These are phyloP conservation scores for Suillus brevipes DNA, from an alignment of 768 basidiomycete species.

Conservation along the genomic window DNA sequence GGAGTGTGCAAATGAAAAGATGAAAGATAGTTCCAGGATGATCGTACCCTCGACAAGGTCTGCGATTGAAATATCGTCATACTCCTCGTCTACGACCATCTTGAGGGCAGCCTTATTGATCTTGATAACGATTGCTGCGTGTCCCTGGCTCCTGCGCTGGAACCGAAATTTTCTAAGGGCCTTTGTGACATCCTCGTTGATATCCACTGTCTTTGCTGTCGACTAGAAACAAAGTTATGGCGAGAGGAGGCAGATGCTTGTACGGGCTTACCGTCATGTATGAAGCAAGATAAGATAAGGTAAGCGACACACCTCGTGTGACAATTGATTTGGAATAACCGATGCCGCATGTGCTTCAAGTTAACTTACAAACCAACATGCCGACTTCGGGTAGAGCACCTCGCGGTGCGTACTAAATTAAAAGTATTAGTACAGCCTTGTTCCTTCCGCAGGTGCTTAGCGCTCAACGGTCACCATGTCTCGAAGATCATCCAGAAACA, in stretches of 20 bases:
- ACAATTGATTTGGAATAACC: too few species aligned
- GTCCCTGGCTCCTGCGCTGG: constrained; percentile 59
- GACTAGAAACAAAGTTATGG: constrained; percentile 7
- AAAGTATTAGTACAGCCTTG: neutral
- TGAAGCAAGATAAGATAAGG: neutral
- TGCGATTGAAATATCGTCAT: constrained; percentile 73
- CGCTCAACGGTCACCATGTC: constrained; percentile 19
- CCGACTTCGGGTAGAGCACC: neutral
- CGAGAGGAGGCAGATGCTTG: neutral
- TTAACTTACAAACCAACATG: too few species aligned
- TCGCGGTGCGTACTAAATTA: neutral
- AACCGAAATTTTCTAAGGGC: constrained; percentile 84
- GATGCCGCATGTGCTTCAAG: too few species aligned
- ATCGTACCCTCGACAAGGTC: constrained; percentile 82
- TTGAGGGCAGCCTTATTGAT: constrained; percentile 80
- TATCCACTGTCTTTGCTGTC: constrained; percentile 66
- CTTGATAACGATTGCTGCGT: constrained; percentile 84
- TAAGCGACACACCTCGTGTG: neutral
- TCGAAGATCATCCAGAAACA: constrained; percentile 18
- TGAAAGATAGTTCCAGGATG: constrained; percentile 5
- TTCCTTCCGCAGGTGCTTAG: neutral
- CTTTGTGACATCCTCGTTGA: constrained; percentile 75
- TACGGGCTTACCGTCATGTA: constrained; percentile 2
- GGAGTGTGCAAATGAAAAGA: constrained; percentile 4
- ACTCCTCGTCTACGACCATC: constrained; percentile 84